Percentiles rank a stretch among this genome's conserved stretches.
phyloP scores from a whole-genome alignment of 2,329 filamentous ascomycete genomes.

The Aureobasidium sp. region DNA sequence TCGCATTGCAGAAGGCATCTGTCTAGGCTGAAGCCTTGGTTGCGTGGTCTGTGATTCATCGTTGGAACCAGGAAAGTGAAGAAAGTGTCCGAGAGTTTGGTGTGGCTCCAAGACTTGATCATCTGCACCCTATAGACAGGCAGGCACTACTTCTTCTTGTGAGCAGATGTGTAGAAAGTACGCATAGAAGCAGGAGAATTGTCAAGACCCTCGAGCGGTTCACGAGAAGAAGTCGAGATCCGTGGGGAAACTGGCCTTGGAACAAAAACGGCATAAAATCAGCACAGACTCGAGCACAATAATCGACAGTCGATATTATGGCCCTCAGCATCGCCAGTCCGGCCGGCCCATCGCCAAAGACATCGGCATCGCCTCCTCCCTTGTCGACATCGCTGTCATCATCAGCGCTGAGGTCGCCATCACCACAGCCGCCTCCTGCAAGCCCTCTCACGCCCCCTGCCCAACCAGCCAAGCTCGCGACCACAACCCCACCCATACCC shows the following conservation, averaged over 20 bases:
- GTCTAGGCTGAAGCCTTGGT: background rate
- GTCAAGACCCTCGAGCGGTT: background rate
- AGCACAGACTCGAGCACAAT: slow-evolving; percentile 13
- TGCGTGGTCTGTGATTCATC: background rate
- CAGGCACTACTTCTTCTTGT: background rate
- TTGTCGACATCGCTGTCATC: background rate
- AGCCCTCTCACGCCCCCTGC: slow-evolving; percentile 16
- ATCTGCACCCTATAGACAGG: background rate
- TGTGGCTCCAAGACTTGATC: background rate
- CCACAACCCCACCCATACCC: background rate
- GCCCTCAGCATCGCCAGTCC: slow-evolving; percentile 22
- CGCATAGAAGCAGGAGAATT: background rate
- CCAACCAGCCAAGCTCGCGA: background rate
- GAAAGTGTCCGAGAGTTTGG: too few relatives aligned
- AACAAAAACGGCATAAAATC: slow-evolving; percentile 12
- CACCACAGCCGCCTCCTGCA: slow-evolving; percentile 16
- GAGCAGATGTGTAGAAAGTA: too few relatives aligned
- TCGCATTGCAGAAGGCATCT: background rate
- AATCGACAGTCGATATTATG: slow-evolving; percentile 16
- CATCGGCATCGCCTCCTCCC: slow-evolving; percentile 6
- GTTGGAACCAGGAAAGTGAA: background rate
- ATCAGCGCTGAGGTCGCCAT: slow-evolving; percentile 6
- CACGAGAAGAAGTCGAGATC: background rate
- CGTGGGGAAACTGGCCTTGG: background rate
- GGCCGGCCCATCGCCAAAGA: slow-evolving; percentile 17